Percentiles rank a stretch among this genome's conserved stretches.
Conservation (phyloP, 345 rosid genomes). For the Rhizophora mangle region DNA sequence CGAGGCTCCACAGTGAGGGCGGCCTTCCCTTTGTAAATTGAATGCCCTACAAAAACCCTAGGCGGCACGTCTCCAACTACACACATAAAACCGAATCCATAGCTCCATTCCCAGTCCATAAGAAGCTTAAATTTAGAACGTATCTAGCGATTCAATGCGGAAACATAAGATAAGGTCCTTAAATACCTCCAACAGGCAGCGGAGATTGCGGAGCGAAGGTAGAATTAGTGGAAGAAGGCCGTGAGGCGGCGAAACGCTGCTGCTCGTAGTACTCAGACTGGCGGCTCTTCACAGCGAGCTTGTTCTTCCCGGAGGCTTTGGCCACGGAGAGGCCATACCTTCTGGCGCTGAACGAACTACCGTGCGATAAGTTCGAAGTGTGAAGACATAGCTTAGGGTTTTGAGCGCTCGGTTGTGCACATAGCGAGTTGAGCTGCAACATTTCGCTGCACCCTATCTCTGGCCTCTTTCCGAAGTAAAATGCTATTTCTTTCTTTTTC, state of each 20-base stretch:
- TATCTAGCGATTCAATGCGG: not conserved
- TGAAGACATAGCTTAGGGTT: conserved; percentile 29
- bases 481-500: too few species aligned
- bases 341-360: conserved; percentile 18
- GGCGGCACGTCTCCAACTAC: conserved; percentile 47
- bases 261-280: conserved; percentile 54
- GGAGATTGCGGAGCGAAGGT: conserved; percentile 17
- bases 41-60: conserved; percentile 67
- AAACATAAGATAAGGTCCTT: not conserved
- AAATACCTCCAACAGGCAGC: conserved; percentile 20
- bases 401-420: conserved; percentile 21
- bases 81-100: not conserved
- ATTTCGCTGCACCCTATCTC: conserved; percentile 16
- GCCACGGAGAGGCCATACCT: conserved; percentile 18
- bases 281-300: conserved; percentile 49
- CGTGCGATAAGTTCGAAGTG: conserved; percentile 15
- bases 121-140: not conserved
- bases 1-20: conserved; percentile 79
- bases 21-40: conserved; percentile 94
- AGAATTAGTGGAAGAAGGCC: conserved; percentile 20
- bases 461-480: not conserved
- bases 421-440: conserved; percentile 31
- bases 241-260: conserved; percentile 24
- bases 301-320: conserved; percentile 6
- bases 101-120: not conserved